Evolutionary conservation across 495 filamentous ascomycete genomes (phyloP), one percentile per base, ranked within the genome.

Genomic region (Hyaloscypha variabilis): DNA sequence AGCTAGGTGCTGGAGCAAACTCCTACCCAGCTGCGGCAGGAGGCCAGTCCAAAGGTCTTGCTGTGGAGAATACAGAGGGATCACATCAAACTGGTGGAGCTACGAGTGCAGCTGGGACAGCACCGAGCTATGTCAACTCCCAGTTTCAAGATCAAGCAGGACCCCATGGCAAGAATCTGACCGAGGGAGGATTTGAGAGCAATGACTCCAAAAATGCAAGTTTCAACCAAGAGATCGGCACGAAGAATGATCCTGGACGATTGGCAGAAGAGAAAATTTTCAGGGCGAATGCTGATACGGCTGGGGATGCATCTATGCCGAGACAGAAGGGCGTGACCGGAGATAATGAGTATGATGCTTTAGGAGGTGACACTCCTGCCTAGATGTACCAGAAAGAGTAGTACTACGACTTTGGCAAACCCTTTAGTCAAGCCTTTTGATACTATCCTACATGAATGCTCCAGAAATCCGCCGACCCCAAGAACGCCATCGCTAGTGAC

Each of bases 171-270:
- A 79, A 77, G 69, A 84, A 84, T 67, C 66, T 88, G 53, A 80
- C 68, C 6, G 85, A 88, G 67, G 83, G 83, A 25, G 84, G 79
- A 0, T 83, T 86, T 71, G 74, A 81, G n/a, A 70, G 74, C 28
- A 66, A 76, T 25, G 72, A 78, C 25, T 74, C 59, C 21, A 79
- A 83, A 23, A 90, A 89, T 63, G 83, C 82, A 19, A 88, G 85
- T 70, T 89, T 86, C 72, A 83, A 71, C 55, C 71, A 77, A 24
- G 85, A 88, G 3, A 85, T 90, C 71, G 88, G 88, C 5, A 75
- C 75, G 8, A 70, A 83, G 63, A 78, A 88, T 64, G 88, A 90
- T 76, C 88, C 88, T 24, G 85, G 85, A n/a, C 74, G 87, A 26
- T 63, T 74, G 21, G 86, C 85, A 17, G 79, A 82, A 75, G 62